Conservation (phyloP, 768 basidiomycete species). For the Crepidotus variabilis region DNA sequence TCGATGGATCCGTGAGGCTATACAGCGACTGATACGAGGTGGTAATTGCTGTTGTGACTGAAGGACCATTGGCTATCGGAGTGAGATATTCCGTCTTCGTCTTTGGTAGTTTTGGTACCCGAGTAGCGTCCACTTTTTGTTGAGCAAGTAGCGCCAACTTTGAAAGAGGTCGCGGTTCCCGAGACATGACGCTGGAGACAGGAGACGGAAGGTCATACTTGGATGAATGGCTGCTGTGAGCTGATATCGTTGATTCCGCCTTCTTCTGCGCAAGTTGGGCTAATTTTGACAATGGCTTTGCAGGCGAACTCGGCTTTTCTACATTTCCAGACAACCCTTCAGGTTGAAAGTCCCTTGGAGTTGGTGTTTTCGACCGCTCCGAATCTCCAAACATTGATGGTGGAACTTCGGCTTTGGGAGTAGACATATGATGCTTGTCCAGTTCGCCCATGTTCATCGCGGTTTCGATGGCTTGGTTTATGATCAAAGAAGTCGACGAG, state of each 20-base stretch:
- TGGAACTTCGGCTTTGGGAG: constrained; percentile 11
- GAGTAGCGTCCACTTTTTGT: constrained; percentile 39
- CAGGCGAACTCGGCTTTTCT: constrained; percentile 4
- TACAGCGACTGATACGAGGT: constrained; percentile 74
- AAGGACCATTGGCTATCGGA: constrained; percentile 77
- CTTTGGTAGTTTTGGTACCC: constrained; percentile 45
- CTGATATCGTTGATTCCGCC: constrained; percentile 21
- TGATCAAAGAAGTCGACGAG: constrained; percentile 51
- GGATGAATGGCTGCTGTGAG: constrained; percentile 5
- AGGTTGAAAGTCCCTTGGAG: constrained; percentile 6
- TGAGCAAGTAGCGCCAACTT: constrained; percentile 76
- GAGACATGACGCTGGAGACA: constrained; percentile 10
- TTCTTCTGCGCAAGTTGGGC: constrained; percentile 68
- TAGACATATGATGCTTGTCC: constrained; percentile 29
- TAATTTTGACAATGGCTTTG: constrained; percentile 33
- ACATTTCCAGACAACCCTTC: background rate
- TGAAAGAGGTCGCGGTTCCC: constrained; percentile 44
- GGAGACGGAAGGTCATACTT: constrained; percentile 21
- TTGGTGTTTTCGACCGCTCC: constrained; percentile 20
- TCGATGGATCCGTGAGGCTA: constrained; percentile 53
- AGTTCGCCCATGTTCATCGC: constrained; percentile 60
- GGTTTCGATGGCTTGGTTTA: constrained; percentile 63
- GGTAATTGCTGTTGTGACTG: constrained; percentile 83
- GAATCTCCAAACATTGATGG: constrained; percentile 9
- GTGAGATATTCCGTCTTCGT: constrained; percentile 65